Base-by-base conservation (phyloP, 192 early-diverging fungal species). In the Gryganskiella cystojenkinii region DNA sequence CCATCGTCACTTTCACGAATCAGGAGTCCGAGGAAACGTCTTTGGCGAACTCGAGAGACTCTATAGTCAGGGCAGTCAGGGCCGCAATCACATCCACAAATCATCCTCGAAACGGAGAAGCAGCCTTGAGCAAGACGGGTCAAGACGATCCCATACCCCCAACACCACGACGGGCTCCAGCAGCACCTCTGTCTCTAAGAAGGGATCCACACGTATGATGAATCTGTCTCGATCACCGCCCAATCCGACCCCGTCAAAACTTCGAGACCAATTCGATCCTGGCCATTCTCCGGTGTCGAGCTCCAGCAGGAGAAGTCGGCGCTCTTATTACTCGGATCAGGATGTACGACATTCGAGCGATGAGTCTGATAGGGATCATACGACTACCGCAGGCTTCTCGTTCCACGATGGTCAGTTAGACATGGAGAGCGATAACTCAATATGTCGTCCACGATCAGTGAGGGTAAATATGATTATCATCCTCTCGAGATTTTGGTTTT, bases 11-110 rank as follows among this genome's bases (percentile, higher is more conserved):
- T 31, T 20, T 22, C 73, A 68, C 35, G 28, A 45, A 10, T 31
- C 74, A 15, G 74, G 65, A 3, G 49, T 78, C 11, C 65, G 74
- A 0, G 74, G 74, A 2, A 78, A 59, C 14, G 74, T 78, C 4
- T 78, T 78, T 64, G 74, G 74, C 1, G 74, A 78, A 47, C 74
- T 78, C 4, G 74, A 78, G 49, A 27, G 74, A 3, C 46, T 69
- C 13, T 78, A 78, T 34, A 78, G 74, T 34, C 74, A 69, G 27
- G 47, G 65, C 3, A 40, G 46, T 22, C 59, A 63, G 7, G 51
- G 31, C 2, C 46, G 25, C 14, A 24, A 44, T 35, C 45, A 30
- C 15, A 61, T 64, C 1, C 47, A 42, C 46, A 76, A 63, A 43
- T 52, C 35, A 24, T 37, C n/a, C n/a, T n/a, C 57, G 17, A 55